Evolutionary conservation across 371 early-diverging fungal genomes (phyloP).

Genomic region (Syncephalis plumigaleata): DNA sequence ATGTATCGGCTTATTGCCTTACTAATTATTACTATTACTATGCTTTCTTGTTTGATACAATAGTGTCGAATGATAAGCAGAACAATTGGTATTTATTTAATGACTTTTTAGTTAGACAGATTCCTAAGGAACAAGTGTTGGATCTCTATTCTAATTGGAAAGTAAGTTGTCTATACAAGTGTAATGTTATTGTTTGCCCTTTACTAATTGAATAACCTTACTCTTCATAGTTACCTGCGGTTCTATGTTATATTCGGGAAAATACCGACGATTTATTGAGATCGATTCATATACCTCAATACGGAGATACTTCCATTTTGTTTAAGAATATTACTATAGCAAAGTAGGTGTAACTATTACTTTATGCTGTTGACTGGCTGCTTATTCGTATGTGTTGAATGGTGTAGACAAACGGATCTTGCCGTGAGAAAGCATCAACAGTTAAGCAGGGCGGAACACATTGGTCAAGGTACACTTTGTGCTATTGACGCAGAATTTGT

Average conservation of each 20-base stretch:
- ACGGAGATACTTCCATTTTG: conserved; percentile 23
- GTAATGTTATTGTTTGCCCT: background rate
- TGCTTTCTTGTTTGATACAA: too few species aligned
- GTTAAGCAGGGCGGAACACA: background rate
- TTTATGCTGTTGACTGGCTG: background rate
- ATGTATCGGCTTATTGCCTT: too few species aligned
- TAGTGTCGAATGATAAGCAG: conserved; percentile 14
- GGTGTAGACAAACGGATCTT: too few species aligned
- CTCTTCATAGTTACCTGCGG: conserved; percentile 30
- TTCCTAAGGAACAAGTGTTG: conserved; percentile 44
- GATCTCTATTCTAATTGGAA: conserved; percentile 62
- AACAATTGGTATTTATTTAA: conserved; percentile 80
- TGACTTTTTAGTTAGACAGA: conserved; percentile 75
- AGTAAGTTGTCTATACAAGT: conserved; percentile 13
- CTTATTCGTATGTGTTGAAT: too few species aligned
- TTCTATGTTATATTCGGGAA: conserved; percentile 47
- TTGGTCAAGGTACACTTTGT: conserved; percentile 38
- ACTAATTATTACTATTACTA: too few species aligned
- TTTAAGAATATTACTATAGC: conserved; percentile 25
- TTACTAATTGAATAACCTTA: too few species aligned
- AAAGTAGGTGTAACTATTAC: conserved; percentile 6
- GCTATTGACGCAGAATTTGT: conserved; percentile 95
- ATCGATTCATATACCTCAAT: conserved; percentile 12
- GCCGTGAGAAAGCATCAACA: too few species aligned
- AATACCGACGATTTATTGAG: conserved; percentile 23